Evolutionary conservation across 208 protist genomes (phyloP).

Genomic region (Trypanosoma mega): DNA sequence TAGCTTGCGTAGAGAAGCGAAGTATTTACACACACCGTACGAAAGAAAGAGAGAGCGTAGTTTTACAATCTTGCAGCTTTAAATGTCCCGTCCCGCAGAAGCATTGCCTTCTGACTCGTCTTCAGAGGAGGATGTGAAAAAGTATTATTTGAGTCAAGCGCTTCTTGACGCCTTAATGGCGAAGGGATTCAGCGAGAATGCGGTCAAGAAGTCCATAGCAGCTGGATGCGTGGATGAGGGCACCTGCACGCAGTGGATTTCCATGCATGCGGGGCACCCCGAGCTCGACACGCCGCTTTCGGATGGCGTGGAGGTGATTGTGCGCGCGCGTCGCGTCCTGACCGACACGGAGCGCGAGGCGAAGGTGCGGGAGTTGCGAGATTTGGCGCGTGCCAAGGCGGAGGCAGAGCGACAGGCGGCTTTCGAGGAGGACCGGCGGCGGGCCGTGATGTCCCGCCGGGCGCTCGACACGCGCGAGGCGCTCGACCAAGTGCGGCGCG

Average conservation of each 20-base stretch:
- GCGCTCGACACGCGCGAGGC: slow-evolving; percentile 49
- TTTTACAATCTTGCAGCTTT: background rate
- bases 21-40: background rate
- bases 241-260: slow-evolving; percentile 84
- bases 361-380: slow-evolving; percentile 69
- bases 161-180: slow-evolving; percentile 51
- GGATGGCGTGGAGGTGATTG: slow-evolving; percentile 57
- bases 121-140: slow-evolving; percentile 25
- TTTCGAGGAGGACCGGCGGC: slow-evolving; percentile 54
- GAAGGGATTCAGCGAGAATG: slow-evolving; percentile 81
- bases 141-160: slow-evolving; percentile 49
- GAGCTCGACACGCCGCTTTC: slow-evolving; percentile 81
- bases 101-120: slow-evolving; percentile 5
- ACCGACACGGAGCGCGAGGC: slow-evolving; percentile 70
- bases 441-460: slow-evolving; percentile 61
- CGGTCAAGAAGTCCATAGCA: slow-evolving; percentile 87
- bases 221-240: slow-evolving; percentile 74
- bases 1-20: background rate
- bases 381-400: slow-evolving; percentile 49
- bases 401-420: slow-evolving; percentile 48
- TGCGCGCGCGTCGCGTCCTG: slow-evolving; percentile 63
- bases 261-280: slow-evolving; percentile 78
- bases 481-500: slow-evolving; percentile 46
- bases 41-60: background rate
- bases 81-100: background rate